Conservation (phyloP, 2,329 filamentous ascomycete genomes). For the Monosporascus ibericus region DNA sequence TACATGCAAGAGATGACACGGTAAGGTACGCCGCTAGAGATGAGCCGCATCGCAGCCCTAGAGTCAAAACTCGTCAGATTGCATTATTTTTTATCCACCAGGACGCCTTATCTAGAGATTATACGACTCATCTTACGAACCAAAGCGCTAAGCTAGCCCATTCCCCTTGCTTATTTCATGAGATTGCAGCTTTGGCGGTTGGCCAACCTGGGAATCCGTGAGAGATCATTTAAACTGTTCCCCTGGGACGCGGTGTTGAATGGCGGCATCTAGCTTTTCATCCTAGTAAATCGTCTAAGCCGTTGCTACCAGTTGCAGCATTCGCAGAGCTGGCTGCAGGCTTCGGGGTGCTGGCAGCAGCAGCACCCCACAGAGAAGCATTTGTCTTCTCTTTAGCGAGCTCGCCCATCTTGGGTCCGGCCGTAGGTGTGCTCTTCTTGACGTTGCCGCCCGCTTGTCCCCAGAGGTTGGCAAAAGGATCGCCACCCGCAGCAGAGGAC, state of each 20-base stretch:
- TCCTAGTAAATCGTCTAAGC: slow-evolving; percentile 26
- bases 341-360: slow-evolving; percentile 33
- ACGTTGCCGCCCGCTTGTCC: slow-evolving; percentile 66
- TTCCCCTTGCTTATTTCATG: slow-evolving; percentile 17
- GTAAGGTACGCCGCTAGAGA: neutral
- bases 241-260: neutral
- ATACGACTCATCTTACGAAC: slow-evolving; percentile 26
- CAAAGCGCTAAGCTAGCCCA: slow-evolving; percentile 8
- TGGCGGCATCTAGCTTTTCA: slow-evolving; percentile 7
- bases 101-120: slow-evolving; percentile 35
- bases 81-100: slow-evolving; percentile 34
- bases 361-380: slow-evolving; percentile 86
- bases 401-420: slow-evolving; percentile 79
- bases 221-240: neutral
- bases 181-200: slow-evolving; percentile 9
- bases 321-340: slow-evolving; percentile 11
- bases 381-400: slow-evolving; percentile 97
- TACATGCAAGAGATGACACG: neutral
- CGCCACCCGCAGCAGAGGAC: slow-evolving; percentile 53
- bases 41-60: slow-evolving; percentile 1
- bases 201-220: neutral
- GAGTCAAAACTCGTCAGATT: slow-evolving; percentile 5
- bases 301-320: slow-evolving; percentile 17
- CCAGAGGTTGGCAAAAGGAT: slow-evolving; percentile 89
- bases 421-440: slow-evolving; percentile 63